Base-by-base conservation (phyloP, 768 basidiomycete genomes). In the Leccinellum rugosiceps region DNA sequence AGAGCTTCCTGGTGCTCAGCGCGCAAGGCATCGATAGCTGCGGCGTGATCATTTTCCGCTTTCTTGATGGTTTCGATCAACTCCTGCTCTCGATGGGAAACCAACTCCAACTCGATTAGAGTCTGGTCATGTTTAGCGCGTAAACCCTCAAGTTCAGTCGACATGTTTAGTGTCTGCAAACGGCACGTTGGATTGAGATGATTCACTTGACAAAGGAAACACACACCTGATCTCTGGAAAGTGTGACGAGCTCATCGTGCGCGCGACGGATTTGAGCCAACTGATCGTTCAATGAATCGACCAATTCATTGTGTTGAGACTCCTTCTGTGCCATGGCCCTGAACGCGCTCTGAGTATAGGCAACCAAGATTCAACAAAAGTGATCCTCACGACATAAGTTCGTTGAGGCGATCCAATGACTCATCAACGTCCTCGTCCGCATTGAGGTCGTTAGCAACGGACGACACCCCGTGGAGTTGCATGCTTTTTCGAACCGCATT, bases 271-370 rank as follows among this genome's bases (percentile, higher is more conserved):
- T 83, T 62, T 86, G 79, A 64, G 63, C 69, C 23, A 97, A 78
- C 65, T 95, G 84, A 14, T 76, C 67, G 45, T 84, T 86, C 60
- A 98, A 78, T 31, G 76, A 76, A 43, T 92, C 86, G 26, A 97
- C 88, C 23, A 82, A 69, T 66, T 96, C 92, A 34, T 85, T 84
- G 69, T 98, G 96, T 32, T 85, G 79, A 4, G 92, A 88, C 71
- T 99, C 97, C 71, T 98, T 98, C 75, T 92, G 88, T 3, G 95
- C 95, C 96, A 98, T 98, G 3, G 96, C 92, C 61, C 94, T 97
- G 57, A 13, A 64, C 46, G 47, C 9, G 35, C 17, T 45, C 41
- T 67, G 10, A 59, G 59, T 45, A 57, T 52, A 50, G 28, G 43
- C 31, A 51, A 55, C 32, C 30, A 30, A 46, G 44, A 56, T 62